Conservation (phyloP, 257 asterid species). For the Solanum tacnaense region DNA sequence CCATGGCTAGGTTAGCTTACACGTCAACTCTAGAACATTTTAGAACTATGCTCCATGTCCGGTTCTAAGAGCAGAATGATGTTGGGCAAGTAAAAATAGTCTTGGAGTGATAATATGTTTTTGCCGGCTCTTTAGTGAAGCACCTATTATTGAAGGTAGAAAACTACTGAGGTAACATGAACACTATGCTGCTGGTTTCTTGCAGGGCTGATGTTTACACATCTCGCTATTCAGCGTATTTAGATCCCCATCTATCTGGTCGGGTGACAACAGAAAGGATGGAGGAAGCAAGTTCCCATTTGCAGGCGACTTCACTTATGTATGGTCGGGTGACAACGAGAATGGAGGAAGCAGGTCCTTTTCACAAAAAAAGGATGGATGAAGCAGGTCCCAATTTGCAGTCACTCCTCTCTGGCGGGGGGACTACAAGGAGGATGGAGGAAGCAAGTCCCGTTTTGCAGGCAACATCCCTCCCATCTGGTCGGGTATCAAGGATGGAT, state of each 20-base stretch:
- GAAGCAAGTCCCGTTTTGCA: not conserved
- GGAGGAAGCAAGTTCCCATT: not conserved
- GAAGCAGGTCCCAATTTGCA: not conserved
- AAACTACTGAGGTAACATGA: not conserved
- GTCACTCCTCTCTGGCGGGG: not conserved
- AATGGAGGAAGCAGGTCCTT: slow-evolving; percentile 4
- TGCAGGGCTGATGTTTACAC: slow-evolving; percentile 47
- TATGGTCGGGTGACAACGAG: slow-evolving; percentile 14
- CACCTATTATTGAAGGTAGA: not conserved
- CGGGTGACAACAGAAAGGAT: not conserved
- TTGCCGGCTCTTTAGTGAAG: not conserved
- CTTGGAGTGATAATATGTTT: not conserved
- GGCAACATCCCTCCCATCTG: not conserved
- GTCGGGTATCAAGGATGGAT: not conserved
- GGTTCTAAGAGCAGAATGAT: not conserved
- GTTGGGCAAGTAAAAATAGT: not conserved
- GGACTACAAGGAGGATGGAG: not conserved
- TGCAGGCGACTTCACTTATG: slow-evolving; percentile 3
- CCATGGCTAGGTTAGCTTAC: slow-evolving; percentile 10
- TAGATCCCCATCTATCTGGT: slow-evolving; percentile 19
- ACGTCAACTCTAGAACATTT: not conserved
- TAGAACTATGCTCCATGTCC: not conserved
- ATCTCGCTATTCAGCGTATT: slow-evolving; percentile 19
- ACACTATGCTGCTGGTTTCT: slow-evolving; percentile 9
- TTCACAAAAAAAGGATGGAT: slow-evolving; percentile 6